These are phyloP conservation scores for Dichomitus squalens DNA, from an alignment of 1,284 basidiomycete genomes.

Conservation along the genomic window DNA sequence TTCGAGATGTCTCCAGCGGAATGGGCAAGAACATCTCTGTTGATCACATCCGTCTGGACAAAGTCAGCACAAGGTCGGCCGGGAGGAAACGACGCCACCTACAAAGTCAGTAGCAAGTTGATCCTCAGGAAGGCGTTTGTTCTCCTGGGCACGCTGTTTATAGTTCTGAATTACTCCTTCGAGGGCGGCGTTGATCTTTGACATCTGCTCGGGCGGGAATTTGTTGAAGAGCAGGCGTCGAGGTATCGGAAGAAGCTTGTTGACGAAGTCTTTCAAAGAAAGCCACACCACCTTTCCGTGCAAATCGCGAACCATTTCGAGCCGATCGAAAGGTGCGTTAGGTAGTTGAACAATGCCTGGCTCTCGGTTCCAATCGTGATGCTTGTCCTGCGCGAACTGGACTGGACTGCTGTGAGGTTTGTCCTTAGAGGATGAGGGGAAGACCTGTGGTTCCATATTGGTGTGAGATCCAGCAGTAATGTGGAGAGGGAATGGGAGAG, in stretches of 20 bases:
- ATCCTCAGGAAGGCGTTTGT: background rate
- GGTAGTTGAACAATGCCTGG: background rate
- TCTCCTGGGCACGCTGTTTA: background rate
- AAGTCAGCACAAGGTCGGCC: background rate
- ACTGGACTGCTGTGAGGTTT: no score
- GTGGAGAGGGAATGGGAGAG: no score
- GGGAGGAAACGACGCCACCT: background rate
- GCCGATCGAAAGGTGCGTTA: background rate
- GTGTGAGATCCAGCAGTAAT: no score
- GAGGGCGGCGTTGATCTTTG: background rate
- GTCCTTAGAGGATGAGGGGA: no score
- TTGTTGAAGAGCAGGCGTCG: background rate
- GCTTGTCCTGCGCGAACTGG: no score
- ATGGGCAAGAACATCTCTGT: background rate
- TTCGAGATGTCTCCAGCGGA: background rate
- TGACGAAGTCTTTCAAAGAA: background rate
- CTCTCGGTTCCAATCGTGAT: no score
- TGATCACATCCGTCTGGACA: background rate
- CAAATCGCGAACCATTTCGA: background rate
- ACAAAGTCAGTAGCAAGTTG: background rate
- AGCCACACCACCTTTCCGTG: background rate
- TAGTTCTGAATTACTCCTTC: background rate
- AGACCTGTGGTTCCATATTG: no score
- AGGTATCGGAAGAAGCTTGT: background rate
- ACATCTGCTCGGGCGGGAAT: background rate